Base-by-base conservation (phyloP, 202 grass and related monocot species). In the Miscanthus sacchariflorus region DNA sequence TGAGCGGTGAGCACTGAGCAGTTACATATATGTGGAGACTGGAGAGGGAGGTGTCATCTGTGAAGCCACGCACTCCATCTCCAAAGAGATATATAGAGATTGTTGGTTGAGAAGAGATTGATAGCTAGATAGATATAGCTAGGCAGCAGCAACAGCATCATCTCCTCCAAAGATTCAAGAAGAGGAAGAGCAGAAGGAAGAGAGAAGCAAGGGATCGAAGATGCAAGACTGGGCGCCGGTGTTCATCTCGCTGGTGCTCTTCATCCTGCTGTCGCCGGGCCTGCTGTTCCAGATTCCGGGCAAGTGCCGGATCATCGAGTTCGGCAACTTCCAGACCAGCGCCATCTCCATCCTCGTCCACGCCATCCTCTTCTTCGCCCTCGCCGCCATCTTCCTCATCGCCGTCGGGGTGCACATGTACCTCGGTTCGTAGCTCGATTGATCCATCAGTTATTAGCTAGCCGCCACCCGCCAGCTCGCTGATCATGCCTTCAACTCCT, bases 171-270 rank as follows among this genome's bases (percentile, higher is more conserved):
- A 65, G 61, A 12, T 65, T 64, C 61, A 65, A 25, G 23, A 65
- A 64, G 59, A 61, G 58, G 48, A 39, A 11, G 4, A 21, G 11
- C 3, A 7, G 0, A 59, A 19, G 15, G 6, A 11, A 14, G 17
- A 28, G 61, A 40, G 12, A 9, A 72, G 56, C 12, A 18, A 52
- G 17, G 2, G 8, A 54, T 3, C 40, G 24, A 82, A 83, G 77
- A 96, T 96, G 94, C 87, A 93, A 5, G 94, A 96, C 85, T 96
- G 94, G 94, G 94, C 84, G 13, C 91, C 91, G 3, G 94, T 96
- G 82, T 92, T 96, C 89, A 84, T 96, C 68, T 18, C 94, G 0
- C 76, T 93, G 35, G 85, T 92, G 78, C 88, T 96, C 8, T 96
- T 96, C 87, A 90, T 96, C 87, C 87, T 96, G 1, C 91, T 96